Conservation (phyloP, 495 filamentous ascomycete species). For the Neurospora sublineolata region DNA sequence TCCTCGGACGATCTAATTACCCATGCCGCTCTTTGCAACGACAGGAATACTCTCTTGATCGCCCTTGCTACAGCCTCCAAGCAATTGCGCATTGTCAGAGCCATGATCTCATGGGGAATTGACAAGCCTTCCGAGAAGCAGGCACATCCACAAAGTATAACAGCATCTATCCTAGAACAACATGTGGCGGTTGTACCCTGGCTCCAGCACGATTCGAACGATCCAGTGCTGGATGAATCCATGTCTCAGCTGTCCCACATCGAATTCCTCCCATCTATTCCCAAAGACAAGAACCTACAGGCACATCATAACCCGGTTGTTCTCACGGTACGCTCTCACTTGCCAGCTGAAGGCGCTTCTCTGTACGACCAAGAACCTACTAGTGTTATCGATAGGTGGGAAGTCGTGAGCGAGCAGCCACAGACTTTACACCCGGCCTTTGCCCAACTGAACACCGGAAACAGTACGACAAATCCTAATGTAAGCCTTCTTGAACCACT, state of each 20-base stretch:
- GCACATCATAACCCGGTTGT: slow-evolving; percentile 43
- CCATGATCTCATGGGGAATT: slow-evolving; percentile 42
- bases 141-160: slow-evolving; percentile 22
- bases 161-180: slow-evolving; percentile 33
- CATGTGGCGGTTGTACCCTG: slow-evolving; percentile 42
- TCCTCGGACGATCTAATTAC: slow-evolving; percentile 61
- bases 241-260: slow-evolving; percentile 53
- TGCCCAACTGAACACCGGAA: slow-evolving; percentile 55
- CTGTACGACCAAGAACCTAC: slow-evolving; percentile 48
- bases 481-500: neutral
- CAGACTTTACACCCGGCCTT: slow-evolving; percentile 59
- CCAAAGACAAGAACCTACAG: slow-evolving; percentile 21
- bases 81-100: slow-evolving; percentile 53
- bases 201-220: slow-evolving; percentile 29
- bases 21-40: slow-evolving; percentile 67
- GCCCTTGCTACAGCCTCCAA: slow-evolving; percentile 54
- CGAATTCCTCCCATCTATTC: slow-evolving; percentile 50
- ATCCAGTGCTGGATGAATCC: slow-evolving; percentile 37
- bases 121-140: slow-evolving; percentile 31
- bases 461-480: slow-evolving; percentile 18
- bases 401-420: slow-evolving; percentile 48
- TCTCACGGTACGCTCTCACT: slow-evolving; percentile 58
- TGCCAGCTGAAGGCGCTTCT: slow-evolving; percentile 35
- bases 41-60: slow-evolving; percentile 55
- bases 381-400: slow-evolving; percentile 68